Evolutionary conservation across 2,329 filamentous ascomycete species (phyloP).

Genomic region (Fusarium armeniacum): DNA sequence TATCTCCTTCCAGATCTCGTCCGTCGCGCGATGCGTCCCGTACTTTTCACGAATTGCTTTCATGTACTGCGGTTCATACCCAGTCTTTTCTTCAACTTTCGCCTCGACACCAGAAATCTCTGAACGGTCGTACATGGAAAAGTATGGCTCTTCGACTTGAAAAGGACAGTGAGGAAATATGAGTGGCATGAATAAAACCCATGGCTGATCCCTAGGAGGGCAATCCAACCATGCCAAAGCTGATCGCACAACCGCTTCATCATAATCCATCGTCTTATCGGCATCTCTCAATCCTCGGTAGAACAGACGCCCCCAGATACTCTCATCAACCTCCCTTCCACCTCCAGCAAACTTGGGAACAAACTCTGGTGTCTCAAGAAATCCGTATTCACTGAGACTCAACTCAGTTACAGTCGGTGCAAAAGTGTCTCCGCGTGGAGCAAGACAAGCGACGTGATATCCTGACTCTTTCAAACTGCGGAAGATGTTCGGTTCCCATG

Average conservation of each 20-base stretch:
- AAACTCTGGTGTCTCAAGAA: conserved; percentile 57
- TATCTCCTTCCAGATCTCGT: conserved; percentile 60
- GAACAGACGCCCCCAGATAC: conserved; percentile 58
- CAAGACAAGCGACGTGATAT: conserved; percentile 63
- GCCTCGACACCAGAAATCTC: conserved; percentile 42
- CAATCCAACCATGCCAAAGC: conserved; percentile 61
- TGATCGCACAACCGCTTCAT: conserved; percentile 59
- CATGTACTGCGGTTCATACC: conserved; percentile 61
- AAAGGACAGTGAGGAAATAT: conserved; percentile 63
- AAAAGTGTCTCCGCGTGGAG: conserved; percentile 59
- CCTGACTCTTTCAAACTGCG: conserved; percentile 59
- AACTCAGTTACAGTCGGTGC: conserved; percentile 60
- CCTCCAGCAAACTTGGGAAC: conserved; percentile 51
- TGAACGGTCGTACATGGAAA: conserved; percentile 60
- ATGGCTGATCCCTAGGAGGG: conserved; percentile 58
- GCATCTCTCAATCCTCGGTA: conserved; percentile 59
- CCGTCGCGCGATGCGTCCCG: conserved; percentile 57
- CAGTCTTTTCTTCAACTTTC: conserved; percentile 51
- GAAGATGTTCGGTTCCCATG: conserved; percentile 64
- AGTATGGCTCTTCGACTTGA: conserved; percentile 63
- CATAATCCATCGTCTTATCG: conserved; percentile 59
- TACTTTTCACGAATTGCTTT: conserved; percentile 56
- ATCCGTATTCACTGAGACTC: conserved; percentile 62
- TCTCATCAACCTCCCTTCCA: conserved; percentile 48
- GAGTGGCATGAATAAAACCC: conserved; percentile 60